Percentiles rank a stretch among this genome's conserved stretches.
Conservation (phyloP, 768 basidiomycete species). For the Pleurotus eryngii region DNA sequence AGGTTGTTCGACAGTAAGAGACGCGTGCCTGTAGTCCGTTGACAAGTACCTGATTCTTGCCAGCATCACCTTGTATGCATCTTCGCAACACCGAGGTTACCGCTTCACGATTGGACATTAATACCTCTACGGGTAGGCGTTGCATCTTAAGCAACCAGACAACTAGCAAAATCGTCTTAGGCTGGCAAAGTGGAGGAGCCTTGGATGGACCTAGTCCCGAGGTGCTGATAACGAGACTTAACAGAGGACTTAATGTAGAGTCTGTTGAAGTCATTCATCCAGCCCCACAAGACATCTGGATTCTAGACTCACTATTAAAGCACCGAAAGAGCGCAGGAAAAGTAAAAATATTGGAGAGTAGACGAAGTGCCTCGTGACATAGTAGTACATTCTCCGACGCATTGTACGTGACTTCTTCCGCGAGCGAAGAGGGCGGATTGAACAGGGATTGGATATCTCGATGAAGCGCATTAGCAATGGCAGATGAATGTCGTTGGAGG, state of each 20-base stretch:
- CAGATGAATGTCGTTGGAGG: conserved; percentile 28
- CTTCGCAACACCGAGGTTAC: conserved; percentile 33
- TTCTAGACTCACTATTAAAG: conserved; percentile 44
- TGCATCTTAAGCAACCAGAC: conserved; percentile 50
- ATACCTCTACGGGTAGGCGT: conserved; percentile 38
- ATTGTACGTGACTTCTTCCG: conserved; percentile 7
- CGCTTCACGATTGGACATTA: conserved; percentile 26
- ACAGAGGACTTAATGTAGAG: background rate
- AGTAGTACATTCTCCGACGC: conserved; percentile 40
- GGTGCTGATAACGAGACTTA: background rate
- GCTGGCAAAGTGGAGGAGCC: conserved; percentile 1
- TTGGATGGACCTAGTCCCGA: background rate
- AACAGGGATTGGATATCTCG: conserved; percentile 51
- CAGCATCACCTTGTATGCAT: conserved; percentile 25
- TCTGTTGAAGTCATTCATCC: too few relatives aligned
- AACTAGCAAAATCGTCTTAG: conserved; percentile 37
- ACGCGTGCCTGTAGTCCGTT: conserved; percentile 31
- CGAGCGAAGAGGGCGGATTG: conserved; percentile 25
- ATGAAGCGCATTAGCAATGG: conserved; percentile 38
- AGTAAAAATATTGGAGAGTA: conserved; percentile 49
- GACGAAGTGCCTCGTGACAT: conserved; percentile 52
- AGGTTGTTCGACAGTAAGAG: background rate
- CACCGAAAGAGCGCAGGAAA: conserved; percentile 39
- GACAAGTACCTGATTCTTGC: conserved; percentile 28
- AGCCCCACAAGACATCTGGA: too few relatives aligned